Conservation (phyloP, 768 basidiomycete species). For the Gloeophyllum trabeum region DNA sequence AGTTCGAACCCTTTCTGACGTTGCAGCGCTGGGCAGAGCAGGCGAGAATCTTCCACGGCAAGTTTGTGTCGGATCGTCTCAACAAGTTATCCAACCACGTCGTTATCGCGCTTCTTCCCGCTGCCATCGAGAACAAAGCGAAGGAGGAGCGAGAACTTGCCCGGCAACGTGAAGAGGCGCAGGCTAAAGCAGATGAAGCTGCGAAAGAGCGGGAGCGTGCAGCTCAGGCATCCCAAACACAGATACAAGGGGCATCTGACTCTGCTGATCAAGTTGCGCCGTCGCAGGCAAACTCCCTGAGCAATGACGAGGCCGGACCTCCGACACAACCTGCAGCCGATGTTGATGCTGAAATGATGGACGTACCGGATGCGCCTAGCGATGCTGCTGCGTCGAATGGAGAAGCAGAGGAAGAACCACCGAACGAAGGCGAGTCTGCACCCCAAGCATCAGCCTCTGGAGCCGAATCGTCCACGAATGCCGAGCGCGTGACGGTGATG, state of each 20-base stretch:
- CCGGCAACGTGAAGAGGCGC: slow-evolving; percentile 27
- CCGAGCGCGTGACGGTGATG: slow-evolving; percentile 72
- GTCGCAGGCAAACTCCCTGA: slow-evolving; percentile 6
- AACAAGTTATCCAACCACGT: slow-evolving; percentile 63
- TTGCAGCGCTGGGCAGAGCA: slow-evolving; percentile 87
- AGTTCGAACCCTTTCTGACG: slow-evolving; percentile 73
- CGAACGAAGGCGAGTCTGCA: slow-evolving; percentile 1
- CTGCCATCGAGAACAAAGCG: slow-evolving; percentile 48
- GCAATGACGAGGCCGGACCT: slow-evolving; percentile 4
- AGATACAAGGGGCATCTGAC: no score
- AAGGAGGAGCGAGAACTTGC: slow-evolving; percentile 24
- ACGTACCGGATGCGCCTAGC: slow-evolving; percentile 18
- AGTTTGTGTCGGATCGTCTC: slow-evolving; percentile 57
- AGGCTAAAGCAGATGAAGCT: slow-evolving; percentile 44
- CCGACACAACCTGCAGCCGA: slow-evolving; percentile 10
- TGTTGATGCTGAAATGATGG: slow-evolving; percentile 42
- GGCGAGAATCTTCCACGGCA: slow-evolving; percentile 69
- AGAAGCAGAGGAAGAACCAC: neutral
- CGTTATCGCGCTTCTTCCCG: slow-evolving; percentile 64
- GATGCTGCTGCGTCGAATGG: slow-evolving; percentile 4
- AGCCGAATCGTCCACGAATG: slow-evolving; percentile 18
- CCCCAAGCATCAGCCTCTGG: slow-evolving; percentile 8
- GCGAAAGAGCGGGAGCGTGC: slow-evolving; percentile 26
- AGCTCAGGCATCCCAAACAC: slow-evolving; percentile 20
- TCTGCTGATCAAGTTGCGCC: slow-evolving; percentile 18